These are phyloP conservation scores for Russula olivacea DNA, from an alignment of 768 basidiomycete genomes.

Conservation along the genomic window DNA sequence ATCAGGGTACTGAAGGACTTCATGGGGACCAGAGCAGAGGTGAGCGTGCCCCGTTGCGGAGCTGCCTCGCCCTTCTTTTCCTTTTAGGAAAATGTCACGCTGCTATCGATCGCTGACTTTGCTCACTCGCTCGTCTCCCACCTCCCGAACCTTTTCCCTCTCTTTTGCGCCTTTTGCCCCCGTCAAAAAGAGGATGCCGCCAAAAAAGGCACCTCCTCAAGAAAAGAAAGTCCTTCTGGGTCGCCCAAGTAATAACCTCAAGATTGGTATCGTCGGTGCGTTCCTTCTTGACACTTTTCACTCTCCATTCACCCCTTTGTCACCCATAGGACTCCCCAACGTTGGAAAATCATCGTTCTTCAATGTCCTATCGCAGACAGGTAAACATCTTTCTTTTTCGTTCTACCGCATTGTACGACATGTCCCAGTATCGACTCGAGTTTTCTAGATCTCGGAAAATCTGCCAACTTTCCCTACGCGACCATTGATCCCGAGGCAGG, in stretches of 20 bases:
- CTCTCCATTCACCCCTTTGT: not conserved
- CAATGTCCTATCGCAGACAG: constrained; percentile 90
- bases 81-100: constrained; percentile 18
- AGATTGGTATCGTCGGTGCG: constrained; percentile 97
- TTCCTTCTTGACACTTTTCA: constrained; percentile 29
- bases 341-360: constrained; percentile 99
- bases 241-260: constrained; percentile 91
- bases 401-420: not conserved
- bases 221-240: constrained; percentile 90
- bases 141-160: constrained; percentile 33
- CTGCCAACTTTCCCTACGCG: constrained; percentile 96
- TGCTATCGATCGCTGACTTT: constrained; percentile 24
- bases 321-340: constrained; percentile 72
- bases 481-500: constrained; percentile 80
- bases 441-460: constrained; percentile 73
- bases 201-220: constrained; percentile 69
- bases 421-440: constrained; percentile 20
- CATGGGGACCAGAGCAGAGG: constrained; percentile 3
- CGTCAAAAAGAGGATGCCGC: constrained; percentile 76
- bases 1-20: constrained; percentile 13
- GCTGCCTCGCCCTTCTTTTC: not conserved
- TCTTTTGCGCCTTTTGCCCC: constrained; percentile 33
- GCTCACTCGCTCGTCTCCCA: not conserved
- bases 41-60: not conserved
- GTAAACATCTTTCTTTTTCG: constrained; percentile 39